A percentile compares a stretch with the other conserved stretches of the same genome.
Evolutionary conservation across 192 early-diverging fungal species (phyloP).

Genomic region (Phycomyces nitens): DNA sequence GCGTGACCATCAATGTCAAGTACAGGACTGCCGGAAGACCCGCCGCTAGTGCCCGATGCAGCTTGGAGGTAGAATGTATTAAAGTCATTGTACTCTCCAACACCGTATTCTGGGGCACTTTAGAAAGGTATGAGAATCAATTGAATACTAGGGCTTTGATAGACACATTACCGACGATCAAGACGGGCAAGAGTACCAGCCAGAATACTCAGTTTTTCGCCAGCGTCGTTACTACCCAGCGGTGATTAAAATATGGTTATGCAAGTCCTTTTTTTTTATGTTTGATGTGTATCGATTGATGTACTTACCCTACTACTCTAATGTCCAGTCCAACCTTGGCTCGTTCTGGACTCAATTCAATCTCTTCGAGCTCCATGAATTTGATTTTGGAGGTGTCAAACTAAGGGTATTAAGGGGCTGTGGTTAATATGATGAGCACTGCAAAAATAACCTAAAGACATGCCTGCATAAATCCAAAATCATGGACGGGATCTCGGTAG

Average conservation of each 20-base stretch:
- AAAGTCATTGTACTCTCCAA: slow-evolving; percentile 70
- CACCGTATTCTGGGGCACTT: slow-evolving; percentile 67
- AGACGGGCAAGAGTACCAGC: slow-evolving; percentile 69
- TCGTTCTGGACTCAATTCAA: slow-evolving; percentile 61
- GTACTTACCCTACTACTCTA: slow-evolving; percentile 63
- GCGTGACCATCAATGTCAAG: slow-evolving; percentile 74
- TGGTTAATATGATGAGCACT: neutral
- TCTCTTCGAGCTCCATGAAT: slow-evolving; percentile 66
- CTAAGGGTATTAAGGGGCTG: slow-evolving; percentile 6
- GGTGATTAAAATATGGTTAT: neutral
- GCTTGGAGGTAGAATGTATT: slow-evolving; percentile 84
- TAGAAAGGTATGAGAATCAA: neutral
- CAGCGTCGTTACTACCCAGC: slow-evolving; percentile 59
- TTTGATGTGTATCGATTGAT: slow-evolving; percentile 1
- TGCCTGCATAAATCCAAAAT: slow-evolving; percentile 72
- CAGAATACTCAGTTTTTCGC: slow-evolving; percentile 76
- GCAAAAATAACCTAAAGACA: neutral
- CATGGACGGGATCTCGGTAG: slow-evolving; percentile 80
- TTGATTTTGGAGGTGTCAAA: slow-evolving; percentile 68
- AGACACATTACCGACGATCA: slow-evolving; percentile 49
- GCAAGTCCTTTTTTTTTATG: neutral
- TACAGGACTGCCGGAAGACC: slow-evolving; percentile 76
- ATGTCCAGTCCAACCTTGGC: slow-evolving; percentile 76
- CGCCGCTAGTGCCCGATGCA: slow-evolving; percentile 70
- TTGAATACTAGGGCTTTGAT: neutral